Evolutionary conservation across 805 yeast genomes (phyloP).

Genomic region (Saturnispora ahearnii): DNA sequence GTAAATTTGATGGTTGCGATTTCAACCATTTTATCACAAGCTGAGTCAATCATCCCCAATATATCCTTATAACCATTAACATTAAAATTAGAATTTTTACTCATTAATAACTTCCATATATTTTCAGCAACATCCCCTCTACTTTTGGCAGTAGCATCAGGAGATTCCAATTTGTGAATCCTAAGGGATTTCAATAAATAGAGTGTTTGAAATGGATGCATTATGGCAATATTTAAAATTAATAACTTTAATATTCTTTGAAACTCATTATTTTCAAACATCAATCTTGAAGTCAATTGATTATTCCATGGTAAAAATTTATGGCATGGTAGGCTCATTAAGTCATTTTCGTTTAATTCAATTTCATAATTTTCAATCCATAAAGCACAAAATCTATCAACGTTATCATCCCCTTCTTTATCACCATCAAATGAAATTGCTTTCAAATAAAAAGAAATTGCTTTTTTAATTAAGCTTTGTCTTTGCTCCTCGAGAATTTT

Average conservation of each 20-base stretch:
- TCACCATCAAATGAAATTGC: slow-evolving; percentile 37
- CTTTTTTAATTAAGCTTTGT: slow-evolving; percentile 33
- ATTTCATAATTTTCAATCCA: slow-evolving; percentile 55
- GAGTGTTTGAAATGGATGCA: slow-evolving; percentile 67
- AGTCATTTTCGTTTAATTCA: slow-evolving; percentile 27
- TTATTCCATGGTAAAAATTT: slow-evolving; percentile 74
- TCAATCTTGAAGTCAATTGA: slow-evolving; percentile 67
- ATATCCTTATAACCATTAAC: slow-evolving; percentile 15
- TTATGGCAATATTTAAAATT: slow-evolving; percentile 31
- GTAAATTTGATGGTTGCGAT: slow-evolving; percentile 42
- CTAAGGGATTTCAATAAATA: slow-evolving; percentile 53
- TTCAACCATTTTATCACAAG: slow-evolving; percentile 42
- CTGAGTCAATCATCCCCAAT: slow-evolving; percentile 37
- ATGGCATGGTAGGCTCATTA: slow-evolving; percentile 41
- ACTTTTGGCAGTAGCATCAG: slow-evolving; percentile 34
- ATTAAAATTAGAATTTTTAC: slow-evolving; percentile 4
- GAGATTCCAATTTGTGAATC: slow-evolving; percentile 24
- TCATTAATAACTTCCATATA: slow-evolving; percentile 36
- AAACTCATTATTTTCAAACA: slow-evolving; percentile 40
- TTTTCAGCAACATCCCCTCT: slow-evolving; percentile 44
- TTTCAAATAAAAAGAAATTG: slow-evolving; percentile 51
- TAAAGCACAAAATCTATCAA: slow-evolving; percentile 71
- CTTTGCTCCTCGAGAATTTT: slow-evolving; percentile 30
- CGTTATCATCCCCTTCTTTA: slow-evolving; percentile 40
- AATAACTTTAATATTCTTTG: slow-evolving; percentile 41